Base-by-base conservation (phyloP, 2,329 filamentous ascomycete species). In the Sclerotinia subarctica region DNA sequence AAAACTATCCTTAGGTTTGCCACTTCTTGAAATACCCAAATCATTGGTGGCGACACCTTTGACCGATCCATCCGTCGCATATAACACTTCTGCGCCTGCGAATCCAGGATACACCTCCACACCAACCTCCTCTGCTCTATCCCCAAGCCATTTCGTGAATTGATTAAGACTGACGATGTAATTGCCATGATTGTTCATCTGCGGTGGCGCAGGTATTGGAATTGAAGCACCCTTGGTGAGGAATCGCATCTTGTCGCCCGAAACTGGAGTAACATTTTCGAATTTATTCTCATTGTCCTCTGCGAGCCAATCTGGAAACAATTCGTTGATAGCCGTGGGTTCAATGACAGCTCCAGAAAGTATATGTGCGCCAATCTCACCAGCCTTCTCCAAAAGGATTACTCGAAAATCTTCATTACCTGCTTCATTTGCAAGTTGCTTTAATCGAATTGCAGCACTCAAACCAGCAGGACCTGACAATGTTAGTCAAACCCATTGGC, bases 181-280 rank as follows among this genome's bases (percentile, higher is more conserved):
- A 81, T 99, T 99, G 73, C 95, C 95, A 76, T 96, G 87, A 78
- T 99, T 99, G 82, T 94, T 88, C 95, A 99, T 99, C 82, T 98
- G 95, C 44, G 95, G 95, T 56, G 95, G 95, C 17, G 90, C 88
- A 1, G 94, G 95, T 65, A 98, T 83, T 7, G 93, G 92, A 68
- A 96, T 87, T 0, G 93, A 83, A 70, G 83, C 83, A 66, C 84
- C 90, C 81, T 94, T 91, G 58, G 94, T 98, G 70, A 99, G 85
- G 80, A 97, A 97, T 74, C 92, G 90, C 94, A 99, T 97, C 80
- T 88, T 90, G 76, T 99, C 95, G 62, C 82, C 82, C 71, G 87
- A 90, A 5, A 93, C 94, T 26, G 93, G 90, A 1, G 95, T 99
- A 69, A 90, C 92, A 79, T 92, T 84, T 79, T 93, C 88, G 82